Conservation (phyloP, 768 basidiomycete species). For the Russula sp. region DNA sequence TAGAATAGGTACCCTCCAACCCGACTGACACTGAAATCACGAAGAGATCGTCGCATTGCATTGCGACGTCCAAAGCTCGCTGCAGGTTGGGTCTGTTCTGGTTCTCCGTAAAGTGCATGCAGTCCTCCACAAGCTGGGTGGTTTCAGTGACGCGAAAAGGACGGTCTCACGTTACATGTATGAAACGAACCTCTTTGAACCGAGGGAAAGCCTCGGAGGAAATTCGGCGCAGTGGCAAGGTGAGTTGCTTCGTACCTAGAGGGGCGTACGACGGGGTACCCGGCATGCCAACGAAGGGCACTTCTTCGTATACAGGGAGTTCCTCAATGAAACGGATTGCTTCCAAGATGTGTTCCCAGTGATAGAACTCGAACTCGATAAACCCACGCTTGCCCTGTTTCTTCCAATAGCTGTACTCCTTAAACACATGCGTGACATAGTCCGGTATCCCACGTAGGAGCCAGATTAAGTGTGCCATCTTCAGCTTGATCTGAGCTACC, state of each 20-base stretch:
- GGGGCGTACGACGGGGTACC: slow-evolving; percentile 22
- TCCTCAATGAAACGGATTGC: slow-evolving; percentile 20
- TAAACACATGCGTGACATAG: slow-evolving; percentile 20
- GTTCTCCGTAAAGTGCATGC: slow-evolving; percentile 22
- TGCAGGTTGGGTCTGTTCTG: slow-evolving; percentile 20
- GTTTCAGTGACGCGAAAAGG: neutral
- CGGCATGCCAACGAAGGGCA: slow-evolving; percentile 21
- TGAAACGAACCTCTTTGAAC: slow-evolving; percentile 17
- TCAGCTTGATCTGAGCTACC: slow-evolving; percentile 24
- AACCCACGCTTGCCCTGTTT: slow-evolving; percentile 18
- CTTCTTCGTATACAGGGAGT: slow-evolving; percentile 4
- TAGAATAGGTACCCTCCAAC: slow-evolving; percentile 20
- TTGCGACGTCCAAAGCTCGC: slow-evolving; percentile 17
- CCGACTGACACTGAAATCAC: slow-evolving; percentile 22
- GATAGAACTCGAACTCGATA: slow-evolving; percentile 26
- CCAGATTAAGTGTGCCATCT: slow-evolving; percentile 26
- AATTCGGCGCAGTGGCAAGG: slow-evolving; percentile 19
- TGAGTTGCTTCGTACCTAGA: slow-evolving; percentile 4
- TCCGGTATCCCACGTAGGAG: slow-evolving; percentile 24
- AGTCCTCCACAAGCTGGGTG: slow-evolving; percentile 13
- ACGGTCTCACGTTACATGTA: neutral
- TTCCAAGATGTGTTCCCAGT: slow-evolving; percentile 22
- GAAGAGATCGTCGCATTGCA: slow-evolving; percentile 14
- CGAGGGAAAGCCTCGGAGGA: neutral
- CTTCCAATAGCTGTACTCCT: slow-evolving; percentile 19